phyloP scores from a whole-genome alignment of 139 green algal species.

The Closterium sp. region DNA sequence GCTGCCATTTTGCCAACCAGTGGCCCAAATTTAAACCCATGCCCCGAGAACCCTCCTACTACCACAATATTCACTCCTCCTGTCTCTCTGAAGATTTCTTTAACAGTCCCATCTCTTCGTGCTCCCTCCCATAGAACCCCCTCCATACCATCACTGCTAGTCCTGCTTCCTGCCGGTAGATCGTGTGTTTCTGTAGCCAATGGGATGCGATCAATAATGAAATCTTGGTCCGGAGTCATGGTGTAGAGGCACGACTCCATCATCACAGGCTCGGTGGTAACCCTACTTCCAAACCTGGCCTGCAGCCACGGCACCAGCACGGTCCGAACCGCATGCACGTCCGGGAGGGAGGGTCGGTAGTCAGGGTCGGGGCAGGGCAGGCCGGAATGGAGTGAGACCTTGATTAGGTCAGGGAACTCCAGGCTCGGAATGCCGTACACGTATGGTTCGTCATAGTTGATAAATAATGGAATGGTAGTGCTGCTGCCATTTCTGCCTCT shows the following conservation, averaged over 20 bases:
- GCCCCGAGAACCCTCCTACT: constrained; percentile 43
- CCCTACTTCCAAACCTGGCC: constrained; percentile 5
- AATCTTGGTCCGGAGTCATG: constrained; percentile 52
- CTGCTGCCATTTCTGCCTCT: neutral
- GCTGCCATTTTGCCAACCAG: constrained; percentile 39
- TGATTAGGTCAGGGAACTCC: constrained; percentile 41
- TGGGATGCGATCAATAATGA: constrained; percentile 40
- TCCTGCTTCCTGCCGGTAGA: neutral
- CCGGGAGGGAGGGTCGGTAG: neutral
- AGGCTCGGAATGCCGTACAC: constrained; percentile 40
- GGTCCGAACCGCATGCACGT: neutral
- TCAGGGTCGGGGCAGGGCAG: constrained; percentile 37
- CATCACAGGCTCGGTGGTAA: constrained; percentile 28
- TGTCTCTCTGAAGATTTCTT: neutral
- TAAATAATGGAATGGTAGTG: constrained; percentile 36
- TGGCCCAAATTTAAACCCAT: constrained; percentile 47
- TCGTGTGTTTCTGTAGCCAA: neutral
- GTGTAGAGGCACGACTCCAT: constrained; percentile 44
- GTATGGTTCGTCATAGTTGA: constrained; percentile 46
- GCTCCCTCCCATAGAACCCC: neutral
- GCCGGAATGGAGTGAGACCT: constrained; percentile 38
- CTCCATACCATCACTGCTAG: neutral
- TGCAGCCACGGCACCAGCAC: constrained; percentile 19
- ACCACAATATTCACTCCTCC: constrained; percentile 31
- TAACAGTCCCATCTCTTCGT: neutral